Evolutionary conservation across 345 rosid species (phyloP), one percentile per base, ranked within the genome.

Genomic region (Syzygium aromaticum): DNA sequence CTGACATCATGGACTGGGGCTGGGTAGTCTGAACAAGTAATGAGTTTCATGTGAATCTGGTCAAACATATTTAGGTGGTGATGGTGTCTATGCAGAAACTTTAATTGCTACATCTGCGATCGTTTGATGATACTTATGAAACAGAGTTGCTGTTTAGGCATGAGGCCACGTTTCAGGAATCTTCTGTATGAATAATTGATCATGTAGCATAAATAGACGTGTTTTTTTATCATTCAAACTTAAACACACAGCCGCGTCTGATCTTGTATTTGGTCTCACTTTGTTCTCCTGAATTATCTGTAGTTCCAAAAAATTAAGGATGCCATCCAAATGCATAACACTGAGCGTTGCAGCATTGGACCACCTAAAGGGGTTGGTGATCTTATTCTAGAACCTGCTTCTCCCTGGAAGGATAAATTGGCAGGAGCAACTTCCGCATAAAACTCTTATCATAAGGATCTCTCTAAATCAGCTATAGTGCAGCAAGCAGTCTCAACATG

Each of bases 301-400:
- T 97, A 97, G 99, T 96, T 97, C 89, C 98, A 95, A 89, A 97
- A 96, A 90, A 94, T 97, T 86, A 97, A 94, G 92, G 98, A 94
- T 87, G 98, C 96, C 3, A 96, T 96, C 59, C 86, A 89, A 92
- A 88, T 85, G 88, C 99, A 97, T 92, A 93, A 91, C 87, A 93
- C 95, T 2, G 93, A 86, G 10, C 95, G 91, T 59, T 90, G 93
- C 94, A 93, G 95, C 92, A 86, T 89, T 1, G 92, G 93, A 82
- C 94, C 98, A 17, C 86, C 94, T 16, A 94, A 90, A 85, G 93
- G 92, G 84, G 92, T 93, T 25, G 96, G 91, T 88, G 95, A 91
- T 30, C 89, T 97, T 38, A 89, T 90, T 54, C 92, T 94, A 84
- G 95, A 94, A 90, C 87, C 93, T n/a, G 67, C 93, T 49, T 89